Evolutionary conservation across 2,329 filamentous ascomycete species (phyloP).

Genomic region (Chrysosporium queenslandicum): DNA sequence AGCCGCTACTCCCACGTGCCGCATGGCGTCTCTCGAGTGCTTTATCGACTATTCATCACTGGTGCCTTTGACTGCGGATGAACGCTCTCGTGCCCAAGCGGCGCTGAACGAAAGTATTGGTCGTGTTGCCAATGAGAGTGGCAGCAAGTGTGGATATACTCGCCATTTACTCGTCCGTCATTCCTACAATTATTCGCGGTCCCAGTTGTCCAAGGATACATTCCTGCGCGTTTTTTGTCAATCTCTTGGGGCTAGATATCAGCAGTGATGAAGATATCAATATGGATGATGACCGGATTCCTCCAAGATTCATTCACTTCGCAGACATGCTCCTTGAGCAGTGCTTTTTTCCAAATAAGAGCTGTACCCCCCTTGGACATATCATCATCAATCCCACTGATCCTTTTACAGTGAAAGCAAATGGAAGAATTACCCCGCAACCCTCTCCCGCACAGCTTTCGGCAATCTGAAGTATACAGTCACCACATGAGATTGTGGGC

Average conservation of each 20-base stretch:
- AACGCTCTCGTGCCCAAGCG: background rate
- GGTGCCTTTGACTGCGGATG: background rate
- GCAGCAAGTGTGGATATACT: slow-evolving; percentile 3
- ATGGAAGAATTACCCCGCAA: slow-evolving; percentile 16
- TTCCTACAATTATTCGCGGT: slow-evolving; percentile 17
- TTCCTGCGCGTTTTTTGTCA: slow-evolving; percentile 9
- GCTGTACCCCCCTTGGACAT: background rate
- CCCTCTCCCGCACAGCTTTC: slow-evolving; percentile 16
- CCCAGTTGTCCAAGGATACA: slow-evolving; percentile 11
- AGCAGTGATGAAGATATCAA: slow-evolving; percentile 5
- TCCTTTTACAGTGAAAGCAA: slow-evolving; percentile 14
- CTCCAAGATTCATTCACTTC: slow-evolving; percentile 10
- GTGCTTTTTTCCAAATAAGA: slow-evolving; percentile 14
- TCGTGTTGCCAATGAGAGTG: background rate
- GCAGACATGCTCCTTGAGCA: slow-evolving; percentile 17
- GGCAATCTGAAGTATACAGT: slow-evolving; percentile 11
- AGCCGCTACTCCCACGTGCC: no score
- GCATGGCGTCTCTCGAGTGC: background rate
- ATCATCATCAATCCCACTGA: background rate
- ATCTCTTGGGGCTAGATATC: slow-evolving; percentile 5
- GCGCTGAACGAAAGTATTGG: slow-evolving; percentile 9
- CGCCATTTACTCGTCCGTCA: slow-evolving; percentile 17
- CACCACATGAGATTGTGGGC: no score
- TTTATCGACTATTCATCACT: background rate
- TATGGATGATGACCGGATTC: slow-evolving; percentile 1